Evolutionary conservation across 805 yeast species (phyloP).

Genomic region (Ogataea polymorpha): DNA sequence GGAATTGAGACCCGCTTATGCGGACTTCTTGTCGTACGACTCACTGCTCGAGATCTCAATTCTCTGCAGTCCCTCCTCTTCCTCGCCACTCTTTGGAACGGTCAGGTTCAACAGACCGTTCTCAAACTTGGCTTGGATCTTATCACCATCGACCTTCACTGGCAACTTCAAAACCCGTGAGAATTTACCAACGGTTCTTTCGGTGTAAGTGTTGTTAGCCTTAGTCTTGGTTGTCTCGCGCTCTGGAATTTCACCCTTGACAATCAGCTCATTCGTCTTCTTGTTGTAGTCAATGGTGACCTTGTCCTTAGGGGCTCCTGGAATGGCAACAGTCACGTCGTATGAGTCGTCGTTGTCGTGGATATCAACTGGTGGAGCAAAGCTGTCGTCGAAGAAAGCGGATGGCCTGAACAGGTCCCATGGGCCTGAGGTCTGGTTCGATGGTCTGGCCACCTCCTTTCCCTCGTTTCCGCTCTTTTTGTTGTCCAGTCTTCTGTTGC

Average conservation of each 20-base stretch:
- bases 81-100: conserved; percentile 37
- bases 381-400: conserved; percentile 25
- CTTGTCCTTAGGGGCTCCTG: conserved; percentile 45
- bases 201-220: conserved; percentile 19
- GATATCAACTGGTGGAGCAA: conserved; percentile 44
- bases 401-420: conserved; percentile 26
- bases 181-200: conserved; percentile 31
- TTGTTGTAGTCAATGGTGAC: conserved; percentile 46
- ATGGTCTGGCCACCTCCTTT: background rate
- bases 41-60: conserved; percentile 18
- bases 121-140: conserved; percentile 43
- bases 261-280: conserved; percentile 39
- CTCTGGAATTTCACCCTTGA: conserved; percentile 42
- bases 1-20: background rate
- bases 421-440: conserved; percentile 7
- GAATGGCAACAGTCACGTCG: conserved; percentile 42
- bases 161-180: conserved; percentile 43
- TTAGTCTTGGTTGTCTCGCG: conserved; percentile 2
- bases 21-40: background rate
- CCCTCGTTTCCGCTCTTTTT: conserved; percentile 3
- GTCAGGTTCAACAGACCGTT: conserved; percentile 40
- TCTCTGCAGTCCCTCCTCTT: conserved; percentile 17
- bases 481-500: conserved; percentile 4
- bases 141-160: conserved; percentile 40
- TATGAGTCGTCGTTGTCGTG: conserved; percentile 41